phyloP scores from a whole-genome alignment of 805 yeast species.

The Hanseniaspora meyeri region DNA sequence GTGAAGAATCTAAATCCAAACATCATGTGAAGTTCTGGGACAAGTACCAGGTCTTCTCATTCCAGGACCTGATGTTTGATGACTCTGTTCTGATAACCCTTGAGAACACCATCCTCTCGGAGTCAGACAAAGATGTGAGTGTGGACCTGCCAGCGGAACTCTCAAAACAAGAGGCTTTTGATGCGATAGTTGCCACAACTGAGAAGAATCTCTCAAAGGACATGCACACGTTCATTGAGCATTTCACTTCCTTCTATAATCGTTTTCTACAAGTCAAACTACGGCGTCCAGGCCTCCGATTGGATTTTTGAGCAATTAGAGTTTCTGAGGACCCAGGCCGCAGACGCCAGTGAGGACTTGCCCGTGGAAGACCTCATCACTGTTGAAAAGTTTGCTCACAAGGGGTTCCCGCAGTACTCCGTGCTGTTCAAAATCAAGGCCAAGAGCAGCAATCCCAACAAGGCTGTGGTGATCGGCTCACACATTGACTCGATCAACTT shows the following conservation, averaged over 20 bases:
- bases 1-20: background rate
- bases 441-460: constrained; percentile 23
- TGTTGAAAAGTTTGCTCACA: constrained; percentile 41
- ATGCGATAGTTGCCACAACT: background rate
- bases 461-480: constrained; percentile 64
- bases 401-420: constrained; percentile 66
- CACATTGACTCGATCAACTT: constrained; percentile 80
- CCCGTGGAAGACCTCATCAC: background rate
- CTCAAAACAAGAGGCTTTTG: background rate
- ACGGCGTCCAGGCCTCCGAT: constrained; percentile 58
- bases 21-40: background rate
- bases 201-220: background rate
- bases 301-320: constrained; percentile 45
- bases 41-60: constrained; percentile 5
- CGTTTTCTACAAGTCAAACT: constrained; percentile 61
- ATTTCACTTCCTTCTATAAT: constrained; percentile 57
- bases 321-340: constrained; percentile 21
- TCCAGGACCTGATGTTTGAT: constrained; percentile 11
- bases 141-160: background rate
- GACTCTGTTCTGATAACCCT: constrained; percentile 3
- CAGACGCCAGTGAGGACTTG: background rate
- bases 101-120: background rate
- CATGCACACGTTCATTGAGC: constrained; percentile 43
- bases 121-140: background rate
- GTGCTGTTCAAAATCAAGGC: constrained; percentile 57